Conservation (phyloP, 768 basidiomycete genomes). For the Thelephora ganbajun region DNA sequence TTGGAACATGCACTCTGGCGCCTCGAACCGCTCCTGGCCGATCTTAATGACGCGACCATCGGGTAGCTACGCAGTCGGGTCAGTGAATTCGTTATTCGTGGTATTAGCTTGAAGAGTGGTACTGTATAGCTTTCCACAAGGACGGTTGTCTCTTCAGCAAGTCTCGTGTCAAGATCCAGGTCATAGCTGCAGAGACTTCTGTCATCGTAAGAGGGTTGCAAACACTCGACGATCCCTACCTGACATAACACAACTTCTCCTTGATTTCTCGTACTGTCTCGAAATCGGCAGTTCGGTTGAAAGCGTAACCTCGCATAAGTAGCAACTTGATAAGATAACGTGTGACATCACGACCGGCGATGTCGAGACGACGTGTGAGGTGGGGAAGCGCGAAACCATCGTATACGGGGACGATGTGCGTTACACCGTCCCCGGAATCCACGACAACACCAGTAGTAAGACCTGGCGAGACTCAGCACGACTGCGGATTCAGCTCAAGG, state of each 20-base stretch:
- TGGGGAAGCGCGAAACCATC: conserved; percentile 95
- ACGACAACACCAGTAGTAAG: conserved; percentile 97
- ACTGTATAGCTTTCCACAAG: conserved; percentile 95
- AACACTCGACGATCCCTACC: conserved; percentile 27
- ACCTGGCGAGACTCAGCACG: conserved; percentile 34
- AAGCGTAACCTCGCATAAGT: conserved; percentile 99
- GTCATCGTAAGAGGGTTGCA: background rate
- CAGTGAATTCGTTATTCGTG: background rate
- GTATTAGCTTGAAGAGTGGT: conserved; percentile 10
- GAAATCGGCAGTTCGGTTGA: conserved; percentile 98
- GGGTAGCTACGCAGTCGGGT: conserved; percentile 49
- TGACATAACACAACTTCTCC: conserved; percentile 97
- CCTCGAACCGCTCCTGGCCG: conserved; percentile 96
- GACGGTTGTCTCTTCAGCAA: conserved; percentile 92
- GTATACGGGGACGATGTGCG: conserved; percentile 97
- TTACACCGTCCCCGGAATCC: conserved; percentile 98
- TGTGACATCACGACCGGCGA: conserved; percentile 96
- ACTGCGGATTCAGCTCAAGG: background rate
- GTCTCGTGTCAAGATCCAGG: conserved; percentile 84
- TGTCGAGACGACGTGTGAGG: conserved; percentile 86
- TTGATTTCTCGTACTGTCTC: conserved; percentile 99
- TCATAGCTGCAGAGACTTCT: conserved; percentile 54
- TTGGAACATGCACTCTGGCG: conserved; percentile 99
- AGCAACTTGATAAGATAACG: conserved; percentile 98
- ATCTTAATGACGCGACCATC: conserved; percentile 96